Base-by-base conservation (phyloP, 2,329 filamentous ascomycete genomes). In the Arthrobotrys pseudoclavata region DNA sequence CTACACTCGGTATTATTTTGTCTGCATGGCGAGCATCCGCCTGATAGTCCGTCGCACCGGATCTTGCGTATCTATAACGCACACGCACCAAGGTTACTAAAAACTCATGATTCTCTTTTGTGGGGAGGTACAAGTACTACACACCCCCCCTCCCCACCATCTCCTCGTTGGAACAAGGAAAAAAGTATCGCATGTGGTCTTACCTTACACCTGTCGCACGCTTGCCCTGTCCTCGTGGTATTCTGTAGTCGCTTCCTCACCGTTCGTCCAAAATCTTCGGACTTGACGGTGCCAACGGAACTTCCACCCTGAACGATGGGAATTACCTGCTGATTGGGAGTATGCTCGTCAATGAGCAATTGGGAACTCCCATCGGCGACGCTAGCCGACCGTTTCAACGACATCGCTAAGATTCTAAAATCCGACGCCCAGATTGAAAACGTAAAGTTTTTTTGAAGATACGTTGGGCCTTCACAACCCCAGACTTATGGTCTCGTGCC, bases 141-240 rank as follows among this genome's bases (percentile, higher is more conserved):
- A n/a, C 31, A 34, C 40, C 4, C 13, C 31, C 61, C 40, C 9
- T 20, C 24, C 61, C 31, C 55, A 60, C 55, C 34, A 24, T 24
- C 20, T 12, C 55, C 34, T 26, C 31, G 18, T 60, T 7, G 31
- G 31, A 60, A 60, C 34, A 37, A 60, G 34, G 22, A 10, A 53
- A 31, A 34, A 34, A 50, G n/a, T 9, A 53, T 15, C 7, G 31
- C 48, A 18, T 53, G 20, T 55, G 20, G 66, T 55, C 48, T 81
- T 84, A 92, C 91, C 88, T 95, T 96, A 87, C 93, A 96, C 69
- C 93, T 88, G 84, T 96, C 93, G 86, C 93, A 96, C 34, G 93
- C 93, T 85, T 96, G 93, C 9, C 93, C 93, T 0, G 93, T 96
- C 71, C 89, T 85, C 79, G 86, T 87, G 67, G 87, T 88, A 70